Evolutionary conservation across 805 yeast genomes (phyloP).

Genomic region (Yarrowia divulgata): DNA sequence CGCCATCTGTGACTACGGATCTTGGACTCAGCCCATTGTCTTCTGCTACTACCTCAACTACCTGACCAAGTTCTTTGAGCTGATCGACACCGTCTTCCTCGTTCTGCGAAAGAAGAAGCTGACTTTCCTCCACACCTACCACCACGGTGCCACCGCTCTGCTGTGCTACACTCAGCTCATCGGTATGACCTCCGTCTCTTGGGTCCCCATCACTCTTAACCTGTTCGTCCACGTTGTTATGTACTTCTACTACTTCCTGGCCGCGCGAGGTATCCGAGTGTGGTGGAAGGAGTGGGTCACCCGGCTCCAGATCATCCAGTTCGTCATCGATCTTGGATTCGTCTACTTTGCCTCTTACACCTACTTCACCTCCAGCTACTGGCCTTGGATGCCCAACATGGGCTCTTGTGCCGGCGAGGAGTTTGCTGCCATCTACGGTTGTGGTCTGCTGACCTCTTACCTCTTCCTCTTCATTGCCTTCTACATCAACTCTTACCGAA

Average conservation of each 20-base stretch:
- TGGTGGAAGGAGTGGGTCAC: slow-evolving; percentile 99
- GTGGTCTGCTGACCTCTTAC: slow-evolving; percentile 85
- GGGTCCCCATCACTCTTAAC: slow-evolving; percentile 93
- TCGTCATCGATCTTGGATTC: slow-evolving; percentile 84
- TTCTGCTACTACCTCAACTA: slow-evolving; percentile 89
- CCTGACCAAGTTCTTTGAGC: slow-evolving; percentile 86
- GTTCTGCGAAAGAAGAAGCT: slow-evolving; percentile 91
- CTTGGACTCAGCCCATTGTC: slow-evolving; percentile 86
- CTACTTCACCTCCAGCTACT: slow-evolving; percentile 78
- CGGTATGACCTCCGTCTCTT: slow-evolving; percentile 88
- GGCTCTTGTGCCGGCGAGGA: slow-evolving; percentile 93
- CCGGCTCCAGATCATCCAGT: slow-evolving; percentile 92
- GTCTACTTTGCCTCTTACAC: slow-evolving; percentile 95
- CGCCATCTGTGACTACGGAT: slow-evolving; percentile 77
- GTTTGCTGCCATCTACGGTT: slow-evolving; percentile 91
- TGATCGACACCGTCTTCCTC: slow-evolving; percentile 88
- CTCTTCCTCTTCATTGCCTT: slow-evolving; percentile 89
- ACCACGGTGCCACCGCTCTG: slow-evolving; percentile 97
- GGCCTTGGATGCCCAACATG: slow-evolving; percentile 69
- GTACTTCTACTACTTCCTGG: slow-evolving; percentile 96
- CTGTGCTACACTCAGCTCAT: slow-evolving; percentile 91
- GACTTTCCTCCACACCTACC: slow-evolving; percentile 93
- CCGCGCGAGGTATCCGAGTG: slow-evolving; percentile 91
- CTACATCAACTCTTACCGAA: slow-evolving; percentile 84
- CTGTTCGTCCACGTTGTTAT: slow-evolving; percentile 92